Percentiles rank a stretch among this genome's conserved stretches.
phyloP scores from a whole-genome alignment of 371 early-diverging fungal species.

The Dipsacomyces acuminosporus region DNA sequence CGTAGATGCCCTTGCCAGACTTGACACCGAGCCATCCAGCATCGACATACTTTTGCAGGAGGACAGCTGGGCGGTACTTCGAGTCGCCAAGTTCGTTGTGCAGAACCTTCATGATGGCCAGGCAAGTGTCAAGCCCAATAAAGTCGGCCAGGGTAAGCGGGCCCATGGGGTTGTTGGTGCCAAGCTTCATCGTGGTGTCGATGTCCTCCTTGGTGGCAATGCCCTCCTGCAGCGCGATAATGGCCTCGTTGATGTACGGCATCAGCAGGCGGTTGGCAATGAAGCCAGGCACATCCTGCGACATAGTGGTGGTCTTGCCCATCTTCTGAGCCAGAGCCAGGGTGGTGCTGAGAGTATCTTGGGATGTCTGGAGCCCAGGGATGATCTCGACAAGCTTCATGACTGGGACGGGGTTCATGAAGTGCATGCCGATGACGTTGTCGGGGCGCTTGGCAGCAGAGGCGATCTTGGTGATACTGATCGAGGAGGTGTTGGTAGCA shows the following conservation, averaged over 20 bases:
- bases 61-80: slow-evolving; percentile 91
- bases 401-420: slow-evolving; percentile 95
- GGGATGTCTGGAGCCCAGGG: slow-evolving; percentile 82
- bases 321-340: slow-evolving; percentile 71
- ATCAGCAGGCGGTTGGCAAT: slow-evolving; percentile 95
- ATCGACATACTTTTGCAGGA: slow-evolving; percentile 92
- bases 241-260: slow-evolving; percentile 98
- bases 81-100: slow-evolving; percentile 92
- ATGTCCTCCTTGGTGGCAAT: slow-evolving; percentile 93
- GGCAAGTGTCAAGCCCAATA: slow-evolving; percentile 95
- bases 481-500: slow-evolving; percentile 93
- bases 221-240: slow-evolving; percentile 85
- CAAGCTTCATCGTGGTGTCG: slow-evolving; percentile 96
- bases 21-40: slow-evolving; percentile 97
- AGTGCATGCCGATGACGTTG: slow-evolving; percentile 87
- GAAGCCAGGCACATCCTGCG: slow-evolving; percentile 92
- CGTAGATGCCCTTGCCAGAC: slow-evolving; percentile 86
- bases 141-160: slow-evolving; percentile 96
- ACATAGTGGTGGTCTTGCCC: slow-evolving; percentile 89
- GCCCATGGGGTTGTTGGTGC: slow-evolving; percentile 97
- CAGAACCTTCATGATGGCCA: slow-evolving; percentile 93
- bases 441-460: slow-evolving; percentile 80
- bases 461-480: slow-evolving; percentile 94
- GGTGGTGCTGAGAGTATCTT: slow-evolving; percentile 66
- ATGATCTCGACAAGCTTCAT: slow-evolving; percentile 98